Evolutionary conservation across 2,329 filamentous ascomycete genomes (phyloP).

Genomic region (Cytospora mali): DNA sequence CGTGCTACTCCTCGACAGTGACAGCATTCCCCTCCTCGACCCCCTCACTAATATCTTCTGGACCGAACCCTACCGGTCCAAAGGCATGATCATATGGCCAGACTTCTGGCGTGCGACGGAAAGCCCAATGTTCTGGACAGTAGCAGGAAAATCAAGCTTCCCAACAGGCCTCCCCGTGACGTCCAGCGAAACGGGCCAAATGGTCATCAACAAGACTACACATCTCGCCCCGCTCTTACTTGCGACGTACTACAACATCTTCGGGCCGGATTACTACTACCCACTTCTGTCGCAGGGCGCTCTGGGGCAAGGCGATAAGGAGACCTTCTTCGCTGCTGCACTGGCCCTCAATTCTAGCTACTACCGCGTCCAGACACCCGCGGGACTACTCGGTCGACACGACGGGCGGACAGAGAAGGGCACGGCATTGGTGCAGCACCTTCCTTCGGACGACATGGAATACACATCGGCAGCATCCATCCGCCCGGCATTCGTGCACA

Average conservation of each 20-base stretch:
- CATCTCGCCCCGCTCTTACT: slow-evolving; percentile 52
- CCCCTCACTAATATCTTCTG: slow-evolving; percentile 47
- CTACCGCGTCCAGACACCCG: slow-evolving; percentile 42
- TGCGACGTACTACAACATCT: slow-evolving; percentile 57
- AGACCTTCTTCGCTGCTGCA: slow-evolving; percentile 50
- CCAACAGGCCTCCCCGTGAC: slow-evolving; percentile 34
- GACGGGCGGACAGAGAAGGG: slow-evolving; percentile 34
- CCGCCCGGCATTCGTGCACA: slow-evolving; percentile 41
- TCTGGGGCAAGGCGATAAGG: slow-evolving; percentile 50
- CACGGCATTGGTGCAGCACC: slow-evolving; percentile 37
- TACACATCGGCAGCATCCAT: slow-evolving; percentile 22
- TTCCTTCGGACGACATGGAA: slow-evolving; percentile 36
- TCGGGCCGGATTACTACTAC: slow-evolving; percentile 55
- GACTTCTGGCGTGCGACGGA: slow-evolving; percentile 53
- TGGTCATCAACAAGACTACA: slow-evolving; percentile 50
- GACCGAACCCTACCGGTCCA: slow-evolving; percentile 52
- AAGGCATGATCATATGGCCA: slow-evolving; percentile 59
- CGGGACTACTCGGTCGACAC: slow-evolving; percentile 38
- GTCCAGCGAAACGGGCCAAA: slow-evolving; percentile 47
- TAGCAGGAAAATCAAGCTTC: slow-evolving; percentile 39
- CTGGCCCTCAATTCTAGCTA: slow-evolving; percentile 43
- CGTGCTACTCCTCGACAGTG: slow-evolving; percentile 61
- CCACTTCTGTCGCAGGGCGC: slow-evolving; percentile 48
- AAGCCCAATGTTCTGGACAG: slow-evolving; percentile 48
- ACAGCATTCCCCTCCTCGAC: slow-evolving; percentile 51